Conservation (phyloP, 2,329 filamentous ascomycete genomes). For the Calonectria naviculata region DNA sequence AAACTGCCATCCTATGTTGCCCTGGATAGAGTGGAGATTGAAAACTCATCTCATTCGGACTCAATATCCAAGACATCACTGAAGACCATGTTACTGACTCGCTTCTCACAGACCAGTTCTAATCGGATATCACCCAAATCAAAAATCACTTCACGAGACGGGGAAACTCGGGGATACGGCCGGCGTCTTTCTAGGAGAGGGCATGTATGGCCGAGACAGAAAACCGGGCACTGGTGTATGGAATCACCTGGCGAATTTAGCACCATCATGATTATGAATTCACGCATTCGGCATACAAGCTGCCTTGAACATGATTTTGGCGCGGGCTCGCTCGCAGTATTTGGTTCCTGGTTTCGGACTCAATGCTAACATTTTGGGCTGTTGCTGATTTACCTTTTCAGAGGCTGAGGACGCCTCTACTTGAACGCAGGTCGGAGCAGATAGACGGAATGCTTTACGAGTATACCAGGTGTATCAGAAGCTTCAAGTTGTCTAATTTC, state of each 20-base stretch:
- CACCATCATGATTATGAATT: slow-evolving; percentile 40
- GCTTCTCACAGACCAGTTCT: slow-evolving; percentile 34
- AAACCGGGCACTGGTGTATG: slow-evolving; percentile 16
- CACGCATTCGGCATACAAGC: slow-evolving; percentile 30
- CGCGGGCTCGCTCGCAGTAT: background rate
- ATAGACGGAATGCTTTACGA: background rate
- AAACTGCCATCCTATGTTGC: background rate
- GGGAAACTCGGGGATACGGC: slow-evolving; percentile 1
- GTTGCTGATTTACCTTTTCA: background rate
- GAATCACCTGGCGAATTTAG: slow-evolving; percentile 36
- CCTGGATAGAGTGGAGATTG: background rate
- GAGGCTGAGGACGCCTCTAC: background rate
- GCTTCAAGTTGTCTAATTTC: background rate
- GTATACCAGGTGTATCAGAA: background rate
- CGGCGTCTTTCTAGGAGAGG: slow-evolving; percentile 9
- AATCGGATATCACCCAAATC: slow-evolving; percentile 5
- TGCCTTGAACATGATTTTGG: background rate
- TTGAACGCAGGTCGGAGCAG: background rate
- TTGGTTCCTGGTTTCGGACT: background rate
- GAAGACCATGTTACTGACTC: slow-evolving; percentile 20
- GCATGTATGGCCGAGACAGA: slow-evolving; percentile 12
- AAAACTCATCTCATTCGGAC: background rate
- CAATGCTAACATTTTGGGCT: background rate
- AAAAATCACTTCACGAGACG: slow-evolving; percentile 14
- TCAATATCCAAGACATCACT: background rate